Evolutionary conservation across 2,329 filamentous ascomycete species (phyloP).

Genomic region (Arthroderma sp.): DNA sequence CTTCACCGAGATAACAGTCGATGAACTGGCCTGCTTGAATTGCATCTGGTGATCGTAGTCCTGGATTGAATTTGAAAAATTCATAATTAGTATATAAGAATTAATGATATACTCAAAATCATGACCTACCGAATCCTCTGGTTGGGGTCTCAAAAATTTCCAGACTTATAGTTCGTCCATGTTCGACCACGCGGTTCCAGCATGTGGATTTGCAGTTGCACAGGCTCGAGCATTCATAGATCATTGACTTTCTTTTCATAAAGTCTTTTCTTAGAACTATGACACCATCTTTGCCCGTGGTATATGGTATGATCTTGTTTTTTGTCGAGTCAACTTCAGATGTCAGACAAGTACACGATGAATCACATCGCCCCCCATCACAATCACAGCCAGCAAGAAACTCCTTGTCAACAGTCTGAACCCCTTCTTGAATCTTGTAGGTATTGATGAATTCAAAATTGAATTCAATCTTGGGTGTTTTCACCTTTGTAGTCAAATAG

Average conservation of each 20-base stretch:
- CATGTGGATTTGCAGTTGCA: slow-evolving; percentile 26
- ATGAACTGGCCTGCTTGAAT: slow-evolving; percentile 34
- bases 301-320: slow-evolving; percentile 20
- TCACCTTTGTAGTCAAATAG: slow-evolving; percentile 11
- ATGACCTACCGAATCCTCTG: slow-evolving; percentile 28
- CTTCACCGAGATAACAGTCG: slow-evolving; percentile 33
- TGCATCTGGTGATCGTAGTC: slow-evolving; percentile 25
- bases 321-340: slow-evolving; percentile 19
- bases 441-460: slow-evolving; percentile 29
- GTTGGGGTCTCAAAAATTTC: slow-evolving; percentile 31
- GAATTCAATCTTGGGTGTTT: slow-evolving; percentile 14
- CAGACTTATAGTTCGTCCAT: slow-evolving; percentile 25
- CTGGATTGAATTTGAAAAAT: slow-evolving; percentile 11
- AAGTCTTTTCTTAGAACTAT: slow-evolving; percentile 21
- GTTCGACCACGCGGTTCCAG: slow-evolving; percentile 31
- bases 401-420: slow-evolving; percentile 15
- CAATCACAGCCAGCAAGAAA: slow-evolving; percentile 26
- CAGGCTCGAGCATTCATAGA: slow-evolving; percentile 28
- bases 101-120: neutral
- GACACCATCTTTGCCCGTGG: slow-evolving; percentile 9
- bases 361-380: slow-evolving; percentile 14
- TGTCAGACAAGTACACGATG: slow-evolving; percentile 15
- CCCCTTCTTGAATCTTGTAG: slow-evolving; percentile 23
- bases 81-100: neutral
- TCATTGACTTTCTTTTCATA: slow-evolving; percentile 23